These are phyloP conservation scores for Trichosporon ovoides DNA, from an alignment of 1,284 basidiomycete genomes.

Conservation along the genomic window DNA sequence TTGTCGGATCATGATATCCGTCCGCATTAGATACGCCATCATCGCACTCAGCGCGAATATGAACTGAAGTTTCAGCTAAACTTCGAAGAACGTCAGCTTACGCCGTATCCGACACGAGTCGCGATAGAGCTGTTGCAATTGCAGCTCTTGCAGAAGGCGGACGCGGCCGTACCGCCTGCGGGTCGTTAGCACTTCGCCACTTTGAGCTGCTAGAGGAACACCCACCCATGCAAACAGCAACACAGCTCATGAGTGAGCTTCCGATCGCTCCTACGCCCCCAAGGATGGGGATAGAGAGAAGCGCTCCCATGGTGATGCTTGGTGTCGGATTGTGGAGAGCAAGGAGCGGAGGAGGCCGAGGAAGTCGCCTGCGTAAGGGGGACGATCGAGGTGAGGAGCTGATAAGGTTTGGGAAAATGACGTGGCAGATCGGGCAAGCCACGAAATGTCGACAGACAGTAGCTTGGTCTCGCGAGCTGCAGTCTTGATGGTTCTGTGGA, in stretches of 20 bases:
- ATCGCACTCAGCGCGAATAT: slow-evolving; percentile 96
- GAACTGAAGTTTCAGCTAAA: slow-evolving; percentile 57
- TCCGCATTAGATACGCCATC: slow-evolving; percentile 93
- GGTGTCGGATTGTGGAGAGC: neutral
- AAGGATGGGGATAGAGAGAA: slow-evolving; percentile 80
- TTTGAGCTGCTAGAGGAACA: slow-evolving; percentile 53
- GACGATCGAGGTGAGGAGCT: neutral
- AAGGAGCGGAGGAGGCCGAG: neutral
- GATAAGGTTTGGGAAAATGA: slow-evolving; percentile 1
- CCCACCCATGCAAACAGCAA: slow-evolving; percentile 54
- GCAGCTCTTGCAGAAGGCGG: slow-evolving; percentile 97
- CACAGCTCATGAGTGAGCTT: slow-evolving; percentile 71
- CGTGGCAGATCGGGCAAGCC: neutral
- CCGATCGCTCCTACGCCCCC: slow-evolving; percentile 67
- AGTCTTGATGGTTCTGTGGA: neutral
- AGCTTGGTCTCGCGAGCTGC: slow-evolving; percentile 4
- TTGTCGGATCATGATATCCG: slow-evolving; percentile 76
- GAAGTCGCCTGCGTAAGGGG: neutral
- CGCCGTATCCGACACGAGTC: slow-evolving; percentile 92
- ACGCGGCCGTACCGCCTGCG: slow-evolving; percentile 57
- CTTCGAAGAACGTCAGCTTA: slow-evolving; percentile 46
- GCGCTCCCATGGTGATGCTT: slow-evolving; percentile 60
- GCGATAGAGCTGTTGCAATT: slow-evolving; percentile 99
- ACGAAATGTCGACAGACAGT: neutral
- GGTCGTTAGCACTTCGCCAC: slow-evolving; percentile 2